These are phyloP conservation scores for Tolypocladium ophioglossoides DNA, from an alignment of 2,329 filamentous ascomycete species.

Conservation along the genomic window DNA sequence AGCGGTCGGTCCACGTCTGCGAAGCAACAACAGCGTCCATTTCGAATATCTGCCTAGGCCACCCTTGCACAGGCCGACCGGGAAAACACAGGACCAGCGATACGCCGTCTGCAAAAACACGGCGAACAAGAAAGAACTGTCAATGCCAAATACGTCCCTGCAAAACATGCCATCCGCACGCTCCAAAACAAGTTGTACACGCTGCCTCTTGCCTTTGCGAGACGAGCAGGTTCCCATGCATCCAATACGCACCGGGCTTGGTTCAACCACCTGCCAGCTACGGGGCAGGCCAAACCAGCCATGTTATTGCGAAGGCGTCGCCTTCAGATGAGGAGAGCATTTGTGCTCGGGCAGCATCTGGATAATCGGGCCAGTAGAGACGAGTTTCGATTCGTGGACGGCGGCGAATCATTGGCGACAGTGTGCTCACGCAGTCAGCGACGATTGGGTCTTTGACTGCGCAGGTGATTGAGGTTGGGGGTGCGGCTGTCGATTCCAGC, in stretches of 20 bases:
- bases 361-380: neutral
- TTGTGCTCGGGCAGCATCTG: neutral
- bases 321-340: neutral
- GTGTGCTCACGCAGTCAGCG: constrained; percentile 11
- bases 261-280: neutral
- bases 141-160: constrained; percentile 6
- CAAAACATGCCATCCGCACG: constrained; percentile 6
- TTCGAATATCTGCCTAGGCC: constrained; percentile 1
- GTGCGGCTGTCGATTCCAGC: constrained; percentile 25
- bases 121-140: constrained; percentile 2
- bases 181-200: constrained; percentile 11
- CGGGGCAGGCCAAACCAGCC: neutral
- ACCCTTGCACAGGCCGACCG: neutral
- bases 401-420: neutral
- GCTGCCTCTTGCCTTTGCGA: constrained; percentile 5
- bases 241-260: constrained; percentile 2
- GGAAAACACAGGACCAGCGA: neutral
- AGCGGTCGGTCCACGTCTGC: constrained; percentile 35
- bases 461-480: constrained; percentile 4
- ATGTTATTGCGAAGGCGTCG: neutral
- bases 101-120: constrained; percentile 1
- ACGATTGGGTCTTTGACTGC: constrained; percentile 10
- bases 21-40: neutral
- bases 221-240: constrained; percentile 4
- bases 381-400: neutral